These are phyloP conservation scores for Phaffia rhodozyma DNA, from an alignment of 1,284 basidiomycete genomes.

Conservation along the genomic window DNA sequence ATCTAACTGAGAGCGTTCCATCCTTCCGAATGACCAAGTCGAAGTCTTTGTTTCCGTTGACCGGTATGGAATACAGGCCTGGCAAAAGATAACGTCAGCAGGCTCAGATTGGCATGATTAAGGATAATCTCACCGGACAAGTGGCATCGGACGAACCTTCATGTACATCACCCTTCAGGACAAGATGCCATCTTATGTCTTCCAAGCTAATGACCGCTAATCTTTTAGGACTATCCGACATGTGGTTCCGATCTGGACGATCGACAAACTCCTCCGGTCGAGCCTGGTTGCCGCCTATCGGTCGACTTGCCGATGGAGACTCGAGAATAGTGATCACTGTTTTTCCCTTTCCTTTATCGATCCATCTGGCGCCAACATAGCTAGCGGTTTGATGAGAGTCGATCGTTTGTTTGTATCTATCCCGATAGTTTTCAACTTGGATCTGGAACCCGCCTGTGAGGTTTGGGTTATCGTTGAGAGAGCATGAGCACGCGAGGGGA, in stretches of 20 bases:
- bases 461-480: not conserved
- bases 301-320: too few species aligned
- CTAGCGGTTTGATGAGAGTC: not conserved
- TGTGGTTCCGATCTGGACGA: too few species aligned
- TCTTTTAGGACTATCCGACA: not conserved
- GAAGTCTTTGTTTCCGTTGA: slow-evolving; percentile 18
- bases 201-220: slow-evolving; percentile 12
- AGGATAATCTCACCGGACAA: not conserved
- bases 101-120: not conserved
- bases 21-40: slow-evolving; percentile 10
- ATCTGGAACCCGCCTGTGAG: not conserved
- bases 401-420: slow-evolving; percentile 5
- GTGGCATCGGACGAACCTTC: not conserved
- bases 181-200: slow-evolving; percentile 14
- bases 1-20: slow-evolving; percentile 3
- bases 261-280: not conserved
- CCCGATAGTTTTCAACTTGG: slow-evolving; percentile 12
- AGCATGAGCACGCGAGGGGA: not conserved
- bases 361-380: slow-evolving; percentile 14
- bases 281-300: not conserved
- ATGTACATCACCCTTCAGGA: slow-evolving; percentile 10
- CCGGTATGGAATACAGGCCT: slow-evolving; percentile 6
- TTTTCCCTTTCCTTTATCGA: slow-evolving; percentile 9
- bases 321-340: slow-evolving; percentile 11
- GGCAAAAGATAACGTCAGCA: not conserved